Conservation (phyloP, 2,329 filamentous ascomycete genomes). For the Cladosporium colombiae region DNA sequence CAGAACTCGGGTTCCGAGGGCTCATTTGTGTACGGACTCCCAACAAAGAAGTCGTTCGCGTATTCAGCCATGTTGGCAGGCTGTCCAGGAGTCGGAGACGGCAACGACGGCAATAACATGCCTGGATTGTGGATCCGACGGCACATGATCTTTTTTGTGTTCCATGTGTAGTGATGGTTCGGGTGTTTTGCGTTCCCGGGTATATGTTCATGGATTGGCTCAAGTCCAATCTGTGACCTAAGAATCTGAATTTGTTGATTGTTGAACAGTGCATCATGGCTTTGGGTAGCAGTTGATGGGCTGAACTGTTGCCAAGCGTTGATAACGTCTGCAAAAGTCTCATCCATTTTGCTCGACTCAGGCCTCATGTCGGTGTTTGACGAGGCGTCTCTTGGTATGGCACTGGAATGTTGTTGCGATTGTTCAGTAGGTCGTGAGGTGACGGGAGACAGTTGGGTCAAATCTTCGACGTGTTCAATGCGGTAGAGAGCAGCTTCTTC, state of each 20-base stretch:
- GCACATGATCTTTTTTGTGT: conserved; percentile 27
- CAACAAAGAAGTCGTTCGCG: conserved; percentile 11
- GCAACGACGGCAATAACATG: conserved; percentile 1
- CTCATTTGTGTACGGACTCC: conserved; percentile 12
- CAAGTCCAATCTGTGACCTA: conserved; percentile 19
- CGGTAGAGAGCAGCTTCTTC: background rate
- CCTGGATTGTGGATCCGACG: conserved; percentile 19
- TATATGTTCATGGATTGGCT: conserved; percentile 17
- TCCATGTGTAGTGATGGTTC: conserved; percentile 23
- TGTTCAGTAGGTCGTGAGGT: background rate
- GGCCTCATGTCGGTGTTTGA: background rate
- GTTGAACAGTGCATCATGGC: background rate
- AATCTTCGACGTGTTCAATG: background rate
- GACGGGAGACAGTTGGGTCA: background rate
- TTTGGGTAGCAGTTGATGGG: conserved; percentile 5
- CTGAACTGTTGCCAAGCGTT: conserved; percentile 8
- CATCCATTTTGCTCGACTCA: background rate
- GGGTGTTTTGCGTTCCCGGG: conserved; percentile 22
- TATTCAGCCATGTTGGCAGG: background rate
- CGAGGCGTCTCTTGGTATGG: background rate
- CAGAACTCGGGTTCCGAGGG: conserved; percentile 21
- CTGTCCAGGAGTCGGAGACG: conserved; percentile 7
- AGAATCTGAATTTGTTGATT: conserved; percentile 15
- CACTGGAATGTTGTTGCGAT: background rate
- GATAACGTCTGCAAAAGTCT: conserved; percentile 7